Percentiles rank a stretch among this genome's conserved stretches.
Conservation (phyloP, 2,329 filamentous ascomycete species). For the Cadophora sp. region DNA sequence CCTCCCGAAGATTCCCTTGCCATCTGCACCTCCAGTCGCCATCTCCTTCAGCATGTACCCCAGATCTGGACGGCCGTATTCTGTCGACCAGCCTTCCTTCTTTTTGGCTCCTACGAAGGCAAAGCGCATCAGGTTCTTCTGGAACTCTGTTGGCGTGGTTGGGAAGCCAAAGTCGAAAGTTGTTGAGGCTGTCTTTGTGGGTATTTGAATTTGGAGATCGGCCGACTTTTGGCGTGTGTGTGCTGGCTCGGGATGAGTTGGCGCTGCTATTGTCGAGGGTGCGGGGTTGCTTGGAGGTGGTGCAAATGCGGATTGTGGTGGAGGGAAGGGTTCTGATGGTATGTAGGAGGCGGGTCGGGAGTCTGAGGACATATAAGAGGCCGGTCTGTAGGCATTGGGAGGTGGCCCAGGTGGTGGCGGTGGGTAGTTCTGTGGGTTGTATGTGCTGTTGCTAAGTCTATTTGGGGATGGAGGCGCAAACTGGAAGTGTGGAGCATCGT, state of each 20-base stretch:
- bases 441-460: slow-evolving; percentile 39
- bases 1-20: slow-evolving; percentile 74
- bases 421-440: slow-evolving; percentile 42
- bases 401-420: slow-evolving; percentile 37
- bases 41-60: slow-evolving; percentile 86
- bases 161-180: slow-evolving; percentile 85
- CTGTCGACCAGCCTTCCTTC: slow-evolving; percentile 85
- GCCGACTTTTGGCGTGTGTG: slow-evolving; percentile 38
- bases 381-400: slow-evolving; percentile 35
- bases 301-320: slow-evolving; percentile 28
- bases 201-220: slow-evolving; percentile 40
- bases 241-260: slow-evolving; percentile 33
- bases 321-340: slow-evolving; percentile 30
- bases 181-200: slow-evolving; percentile 24
- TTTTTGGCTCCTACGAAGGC: slow-evolving; percentile 78
- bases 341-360: slow-evolving; percentile 26
- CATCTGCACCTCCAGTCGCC: slow-evolving; percentile 72
- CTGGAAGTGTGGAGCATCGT: slow-evolving; percentile 64
- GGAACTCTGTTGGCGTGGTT: slow-evolving; percentile 83
- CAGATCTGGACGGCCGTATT: slow-evolving; percentile 90
- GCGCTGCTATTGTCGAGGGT: slow-evolving; percentile 19
- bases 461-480: slow-evolving; percentile 58
- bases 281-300: slow-evolving; percentile 10
- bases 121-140: slow-evolving; percentile 89
- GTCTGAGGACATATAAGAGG: slow-evolving; percentile 34